These are phyloP conservation scores for Starmerella floris DNA, from an alignment of 805 yeast species.

Conservation along the genomic window DNA sequence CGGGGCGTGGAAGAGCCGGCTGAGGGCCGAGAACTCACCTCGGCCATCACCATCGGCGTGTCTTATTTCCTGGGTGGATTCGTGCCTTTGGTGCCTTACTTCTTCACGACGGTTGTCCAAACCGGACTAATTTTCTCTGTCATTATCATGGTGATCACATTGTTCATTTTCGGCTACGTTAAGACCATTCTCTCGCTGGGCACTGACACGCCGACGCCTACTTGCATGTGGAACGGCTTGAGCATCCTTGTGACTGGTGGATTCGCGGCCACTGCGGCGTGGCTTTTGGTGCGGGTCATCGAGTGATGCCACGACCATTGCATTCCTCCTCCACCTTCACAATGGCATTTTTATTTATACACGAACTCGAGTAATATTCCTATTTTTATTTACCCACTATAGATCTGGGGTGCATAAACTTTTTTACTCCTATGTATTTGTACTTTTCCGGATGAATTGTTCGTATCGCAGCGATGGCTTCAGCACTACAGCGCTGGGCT, in stretches of 20 bases:
- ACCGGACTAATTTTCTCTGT: conserved; percentile 65
- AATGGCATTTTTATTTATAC: conserved; percentile 2
- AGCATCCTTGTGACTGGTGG: conserved; percentile 95
- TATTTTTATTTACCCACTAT: background rate
- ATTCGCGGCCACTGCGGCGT: conserved; percentile 94
- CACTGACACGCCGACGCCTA: conserved; percentile 42
- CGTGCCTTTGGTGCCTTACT: conserved; percentile 81
- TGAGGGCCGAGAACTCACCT: conserved; percentile 73
- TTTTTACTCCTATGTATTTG: background rate
- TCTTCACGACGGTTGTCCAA: conserved; percentile 62
- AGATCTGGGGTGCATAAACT: background rate
- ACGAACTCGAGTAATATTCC: no score
- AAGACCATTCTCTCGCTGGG: conserved; percentile 82
- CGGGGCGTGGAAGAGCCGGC: conserved; percentile 94
- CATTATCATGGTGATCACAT: conserved; percentile 68
- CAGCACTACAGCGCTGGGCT: no score
- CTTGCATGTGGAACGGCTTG: conserved; percentile 53
- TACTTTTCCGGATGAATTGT: no score
- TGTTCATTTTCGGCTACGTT: conserved; percentile 73
- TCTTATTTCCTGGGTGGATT: conserved; percentile 88
- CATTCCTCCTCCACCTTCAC: background rate
- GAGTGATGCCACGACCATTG: conserved; percentile 29
- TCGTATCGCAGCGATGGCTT: no score
- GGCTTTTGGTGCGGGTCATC: conserved; percentile 73
- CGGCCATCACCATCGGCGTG: conserved; percentile 80